phyloP scores from a whole-genome alignment of 768 basidiomycete genomes.

The Boletus insuetus region DNA sequence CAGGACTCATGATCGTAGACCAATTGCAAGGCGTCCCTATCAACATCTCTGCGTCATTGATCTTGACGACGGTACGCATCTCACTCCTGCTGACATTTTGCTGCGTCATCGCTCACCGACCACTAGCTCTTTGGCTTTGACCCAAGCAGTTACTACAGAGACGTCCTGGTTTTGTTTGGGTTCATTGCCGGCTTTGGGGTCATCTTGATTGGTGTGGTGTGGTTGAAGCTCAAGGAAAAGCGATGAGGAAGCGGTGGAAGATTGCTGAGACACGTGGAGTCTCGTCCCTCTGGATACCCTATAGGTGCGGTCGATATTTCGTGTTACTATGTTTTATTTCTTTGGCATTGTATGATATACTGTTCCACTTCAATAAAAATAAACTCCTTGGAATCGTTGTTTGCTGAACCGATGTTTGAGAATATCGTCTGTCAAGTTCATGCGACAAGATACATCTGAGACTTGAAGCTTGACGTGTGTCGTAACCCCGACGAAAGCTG shows the following conservation, averaged over 20 bases:
- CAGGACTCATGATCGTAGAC: constrained; percentile 83
- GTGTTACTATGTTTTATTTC: no score
- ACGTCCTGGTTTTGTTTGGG: constrained; percentile 83
- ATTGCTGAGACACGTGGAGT: no score
- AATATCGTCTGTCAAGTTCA: no score
- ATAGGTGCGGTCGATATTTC: no score
- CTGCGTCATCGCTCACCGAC: background rate
- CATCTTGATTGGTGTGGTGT: constrained; percentile 72
- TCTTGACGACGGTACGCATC: constrained; percentile 73
- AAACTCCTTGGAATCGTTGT: no score
- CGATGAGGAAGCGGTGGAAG: constrained; percentile 39
- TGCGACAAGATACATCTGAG: no score
- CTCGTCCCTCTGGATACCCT: no score
- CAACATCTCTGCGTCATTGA: constrained; percentile 72
- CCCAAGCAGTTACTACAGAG: constrained; percentile 78
- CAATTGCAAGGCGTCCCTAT: constrained; percentile 79
- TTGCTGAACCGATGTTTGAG: no score
- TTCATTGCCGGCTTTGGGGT: constrained; percentile 80
- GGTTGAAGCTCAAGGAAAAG: constrained; percentile 73
- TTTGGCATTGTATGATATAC: no score
- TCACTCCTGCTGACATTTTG: background rate
- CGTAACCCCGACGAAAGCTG: no score
- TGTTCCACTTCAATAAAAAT: no score
- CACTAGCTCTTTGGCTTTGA: constrained; percentile 83
- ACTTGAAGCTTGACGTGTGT: no score